These are phyloP conservation scores for Irpex rosettiformis DNA, from an alignment of 1,284 basidiomycete species.

Conservation along the genomic window DNA sequence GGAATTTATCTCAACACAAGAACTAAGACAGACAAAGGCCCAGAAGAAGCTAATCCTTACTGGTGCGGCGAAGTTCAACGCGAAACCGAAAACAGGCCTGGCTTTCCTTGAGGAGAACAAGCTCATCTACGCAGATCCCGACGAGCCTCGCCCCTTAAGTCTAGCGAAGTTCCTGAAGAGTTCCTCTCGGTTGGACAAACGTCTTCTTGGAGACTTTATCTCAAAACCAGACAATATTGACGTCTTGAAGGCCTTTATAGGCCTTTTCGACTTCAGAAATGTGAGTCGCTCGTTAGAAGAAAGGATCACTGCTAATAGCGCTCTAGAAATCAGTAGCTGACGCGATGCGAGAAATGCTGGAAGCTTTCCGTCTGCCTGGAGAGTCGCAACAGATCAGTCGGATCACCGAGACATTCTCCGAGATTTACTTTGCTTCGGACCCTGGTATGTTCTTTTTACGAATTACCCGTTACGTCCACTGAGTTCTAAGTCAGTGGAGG, in stretches of 20 bases:
- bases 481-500: conserved; percentile 57
- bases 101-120: conserved; percentile 87
- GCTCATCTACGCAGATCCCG: conserved; percentile 70
- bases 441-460: conserved; percentile 52
- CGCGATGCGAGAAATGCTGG: conserved; percentile 91
- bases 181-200: conserved; percentile 88
- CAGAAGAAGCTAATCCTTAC: conserved; percentile 85
- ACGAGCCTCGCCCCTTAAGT: conserved; percentile 55
- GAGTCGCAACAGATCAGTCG: conserved; percentile 93
- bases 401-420: conserved; percentile 95
- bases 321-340: conserved; percentile 91
- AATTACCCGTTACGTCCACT: conserved; percentile 4
- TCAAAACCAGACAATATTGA: conserved; percentile 87
- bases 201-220: conserved; percentile 91
- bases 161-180: conserved; percentile 86
- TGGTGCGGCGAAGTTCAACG: conserved; percentile 88
- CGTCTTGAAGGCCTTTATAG: conserved; percentile 85
- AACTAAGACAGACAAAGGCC: conserved; percentile 73
- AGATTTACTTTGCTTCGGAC: conserved; percentile 81
- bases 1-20: conserved; percentile 52
- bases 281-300: conserved; percentile 42
- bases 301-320: conserved; percentile 7
- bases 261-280: conserved; percentile 86
- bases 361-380: conserved; percentile 93
- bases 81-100: conserved; percentile 94